Evolutionary conservation across 2,329 filamentous ascomycete genomes (phyloP).

Genomic region (Verticillium nonalfalfae): DNA sequence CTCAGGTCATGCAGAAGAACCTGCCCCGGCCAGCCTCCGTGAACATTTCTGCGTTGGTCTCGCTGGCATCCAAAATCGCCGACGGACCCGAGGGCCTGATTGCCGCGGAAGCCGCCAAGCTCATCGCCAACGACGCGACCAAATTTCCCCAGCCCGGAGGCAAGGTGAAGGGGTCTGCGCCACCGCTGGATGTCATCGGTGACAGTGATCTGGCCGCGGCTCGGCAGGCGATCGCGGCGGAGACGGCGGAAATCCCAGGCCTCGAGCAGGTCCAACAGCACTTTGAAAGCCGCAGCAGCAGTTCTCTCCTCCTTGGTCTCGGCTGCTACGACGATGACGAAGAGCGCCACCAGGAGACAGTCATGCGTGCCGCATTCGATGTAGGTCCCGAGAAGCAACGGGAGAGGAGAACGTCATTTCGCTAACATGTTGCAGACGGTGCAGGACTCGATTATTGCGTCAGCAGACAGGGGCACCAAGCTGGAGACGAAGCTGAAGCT

Average conservation of each 20-base stretch:
- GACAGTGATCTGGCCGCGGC: conserved; percentile 71
- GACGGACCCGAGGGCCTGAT: conserved; percentile 66
- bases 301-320: conserved; percentile 66
- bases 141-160: conserved; percentile 66
- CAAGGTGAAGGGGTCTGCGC: conserved; percentile 56
- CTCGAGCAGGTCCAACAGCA: conserved; percentile 44
- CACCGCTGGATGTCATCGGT: conserved; percentile 56
- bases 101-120: conserved; percentile 66
- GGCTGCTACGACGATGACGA: conserved; percentile 76
- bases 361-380: conserved; percentile 68
- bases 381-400: conserved; percentile 33
- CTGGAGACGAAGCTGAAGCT: conserved; percentile 89
- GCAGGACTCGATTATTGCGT: conserved; percentile 65
- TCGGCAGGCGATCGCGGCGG: conserved; percentile 67
- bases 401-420: not conserved
- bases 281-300: conserved; percentile 47
- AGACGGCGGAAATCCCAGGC: conserved; percentile 47
- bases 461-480: conserved; percentile 77
- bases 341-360: conserved; percentile 57
- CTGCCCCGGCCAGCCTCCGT: conserved; percentile 72
- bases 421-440: conserved; percentile 44
- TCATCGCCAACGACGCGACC: conserved; percentile 77
- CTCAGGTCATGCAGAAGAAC: conserved; percentile 81
- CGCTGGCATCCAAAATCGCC: conserved; percentile 47
- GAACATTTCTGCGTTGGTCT: conserved; percentile 61